These are phyloP conservation scores for Jacaranda copaia DNA, from an alignment of 257 asterid genomes.

Conservation along the genomic window DNA sequence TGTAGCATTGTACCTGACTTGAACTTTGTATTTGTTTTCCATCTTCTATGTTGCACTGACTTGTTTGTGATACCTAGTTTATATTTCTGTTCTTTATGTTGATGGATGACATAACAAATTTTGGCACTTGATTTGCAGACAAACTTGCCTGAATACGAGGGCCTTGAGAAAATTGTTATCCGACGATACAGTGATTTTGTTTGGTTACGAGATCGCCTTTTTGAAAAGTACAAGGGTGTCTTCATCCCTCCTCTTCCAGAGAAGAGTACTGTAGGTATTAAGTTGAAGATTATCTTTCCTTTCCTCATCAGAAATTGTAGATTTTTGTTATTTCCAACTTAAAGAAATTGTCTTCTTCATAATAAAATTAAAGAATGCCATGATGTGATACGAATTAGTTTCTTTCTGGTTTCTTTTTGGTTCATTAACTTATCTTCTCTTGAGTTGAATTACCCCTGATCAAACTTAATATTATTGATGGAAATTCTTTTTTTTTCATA, in stretches of 20 bases:
- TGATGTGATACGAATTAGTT: background rate
- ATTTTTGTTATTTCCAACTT: conserved; percentile 26
- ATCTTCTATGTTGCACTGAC: conserved; percentile 21
- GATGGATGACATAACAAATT: conserved; percentile 29
- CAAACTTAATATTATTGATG: conserved; percentile 25
- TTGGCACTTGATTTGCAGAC: conserved; percentile 61
- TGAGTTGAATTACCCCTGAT: background rate
- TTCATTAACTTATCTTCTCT: background rate
- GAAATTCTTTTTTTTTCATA: conserved; percentile 3
- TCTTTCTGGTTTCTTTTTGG: conserved; percentile 10
- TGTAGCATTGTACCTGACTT: conserved; percentile 25
- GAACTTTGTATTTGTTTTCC: conserved; percentile 4
- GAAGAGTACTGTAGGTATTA: conserved; percentile 97
- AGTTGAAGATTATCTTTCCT: conserved; percentile 29
- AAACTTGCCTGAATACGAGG: conserved; percentile 84
- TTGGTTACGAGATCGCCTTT: conserved; percentile 93
- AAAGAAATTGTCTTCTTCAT: background rate
- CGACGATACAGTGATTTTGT: conserved; percentile 94
- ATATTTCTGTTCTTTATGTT: conserved; percentile 9
- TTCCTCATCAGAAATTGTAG: conserved; percentile 29
- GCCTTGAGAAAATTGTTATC: conserved; percentile 92
- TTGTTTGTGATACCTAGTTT: conserved; percentile 28
- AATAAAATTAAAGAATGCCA: conserved; percentile 2
- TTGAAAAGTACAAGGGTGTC: conserved; percentile 90
- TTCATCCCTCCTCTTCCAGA: conserved; percentile 99